Evolutionary conservation across 2,329 filamentous ascomycete genomes (phyloP), one percentile per base, ranked within the genome.

Genomic region (Sarocladium kiliense): DNA sequence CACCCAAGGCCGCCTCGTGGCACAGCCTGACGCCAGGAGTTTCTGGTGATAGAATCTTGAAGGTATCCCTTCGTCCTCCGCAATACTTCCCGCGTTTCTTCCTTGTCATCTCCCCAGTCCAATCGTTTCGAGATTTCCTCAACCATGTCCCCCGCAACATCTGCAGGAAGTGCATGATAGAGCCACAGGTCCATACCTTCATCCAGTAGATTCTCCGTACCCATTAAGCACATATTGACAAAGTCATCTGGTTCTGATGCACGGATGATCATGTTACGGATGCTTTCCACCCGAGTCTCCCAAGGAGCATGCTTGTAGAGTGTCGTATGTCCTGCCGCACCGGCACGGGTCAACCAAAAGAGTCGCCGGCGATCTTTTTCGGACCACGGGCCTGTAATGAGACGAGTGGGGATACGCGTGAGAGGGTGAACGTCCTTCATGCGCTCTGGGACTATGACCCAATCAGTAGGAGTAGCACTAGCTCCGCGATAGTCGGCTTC

Each of bases 271-370:
- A 69, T 72, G 41, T 71, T 70, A 25, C 64, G 68, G 42, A 74
- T 68, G 36, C 68, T 68, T 45, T 70, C 61, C 3, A 68, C 57
- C 49, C 69, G 74, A 26, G 67, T 49, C 56, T 79, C 76, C 76
- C 76, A 78, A 1, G 71, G 59, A 2, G 56, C 58, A n/a, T 27
- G 23, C 12, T 47, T 64, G 56, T 68, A 64, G 34, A 56, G 54
- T 21, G 66, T 59, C 1, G 64, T 57, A 19, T 65, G 63, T 9
- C 71, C 42, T 3, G 59, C 61, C 53, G 71, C 65, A 14, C 75
- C 74, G 5, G 67, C 71, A 34, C 72, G 69, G 10, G 69, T 63
- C 19, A 79, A 65, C 76, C 76, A 78, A 61, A 77, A 76, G 4
- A 78, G 64, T 26, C 74, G 74, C 37, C 71, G 68, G 23, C 67